Evolutionary conservation across 202 grass and related monocot species (phyloP).

Genomic region (Carex arenaria): DNA sequence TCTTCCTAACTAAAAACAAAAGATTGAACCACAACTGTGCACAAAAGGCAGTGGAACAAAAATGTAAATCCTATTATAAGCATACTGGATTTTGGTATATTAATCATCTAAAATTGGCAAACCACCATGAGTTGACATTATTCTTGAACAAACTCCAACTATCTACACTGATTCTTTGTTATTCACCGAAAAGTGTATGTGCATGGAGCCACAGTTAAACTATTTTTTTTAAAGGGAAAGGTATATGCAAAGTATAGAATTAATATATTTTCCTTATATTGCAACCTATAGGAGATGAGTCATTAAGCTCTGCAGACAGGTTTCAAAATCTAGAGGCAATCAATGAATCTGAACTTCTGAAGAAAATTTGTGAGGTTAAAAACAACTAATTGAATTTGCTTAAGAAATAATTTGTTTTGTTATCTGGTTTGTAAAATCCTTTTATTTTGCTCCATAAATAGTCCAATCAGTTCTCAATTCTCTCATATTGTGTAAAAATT

Average conservation of each 20-base stretch:
- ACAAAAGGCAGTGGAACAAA: no score
- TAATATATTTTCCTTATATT: neutral
- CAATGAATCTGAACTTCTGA: conserved; percentile 58
- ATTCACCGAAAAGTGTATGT: conserved; percentile 55
- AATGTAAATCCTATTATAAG: no score
- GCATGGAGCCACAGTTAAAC: conserved; percentile 65
- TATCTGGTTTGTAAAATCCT: no score
- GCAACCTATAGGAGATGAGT: conserved; percentile 68
- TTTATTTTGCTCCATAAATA: no score
- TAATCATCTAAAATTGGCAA: conserved; percentile 22
- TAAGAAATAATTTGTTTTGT: neutral
- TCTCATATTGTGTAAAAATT: no score
- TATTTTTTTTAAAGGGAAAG: neutral
- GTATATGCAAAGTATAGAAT: neutral
- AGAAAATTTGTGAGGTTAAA: conserved; percentile 77
- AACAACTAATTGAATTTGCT: conserved; percentile 4
- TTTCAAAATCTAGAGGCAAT: conserved; percentile 30
- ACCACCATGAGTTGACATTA: conserved; percentile 19
- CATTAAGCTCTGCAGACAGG: conserved; percentile 50
- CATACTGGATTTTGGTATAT: no score
- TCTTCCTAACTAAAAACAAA: no score
- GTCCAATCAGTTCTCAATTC: no score
- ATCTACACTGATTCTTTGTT: conserved; percentile 54
- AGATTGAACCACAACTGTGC: no score
- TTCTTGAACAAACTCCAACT: conserved; percentile 49